Evolutionary conservation across 1,284 basidiomycete species (phyloP).

Genomic region (Apiotrichum siamense): DNA sequence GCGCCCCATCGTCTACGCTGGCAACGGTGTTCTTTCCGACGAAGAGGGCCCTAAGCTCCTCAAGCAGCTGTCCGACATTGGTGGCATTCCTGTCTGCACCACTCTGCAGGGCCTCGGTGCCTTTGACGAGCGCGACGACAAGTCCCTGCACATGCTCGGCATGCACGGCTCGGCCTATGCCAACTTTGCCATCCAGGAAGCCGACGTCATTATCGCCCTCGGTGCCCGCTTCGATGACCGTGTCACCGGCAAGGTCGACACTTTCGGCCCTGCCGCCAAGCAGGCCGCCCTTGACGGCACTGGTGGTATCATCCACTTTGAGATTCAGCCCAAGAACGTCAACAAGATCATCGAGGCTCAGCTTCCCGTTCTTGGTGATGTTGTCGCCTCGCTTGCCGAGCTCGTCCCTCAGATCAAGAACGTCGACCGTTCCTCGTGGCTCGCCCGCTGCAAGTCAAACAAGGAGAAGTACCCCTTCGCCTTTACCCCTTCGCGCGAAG

Average conservation of each 20-base stretch:
- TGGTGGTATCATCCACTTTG: constrained; percentile 98
- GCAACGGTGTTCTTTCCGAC: constrained; percentile 80
- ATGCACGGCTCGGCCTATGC: constrained; percentile 99
- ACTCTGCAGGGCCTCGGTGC: constrained; percentile 93
- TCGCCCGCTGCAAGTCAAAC: constrained; percentile 73
- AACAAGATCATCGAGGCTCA: constrained; percentile 97
- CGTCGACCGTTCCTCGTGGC: constrained; percentile 70
- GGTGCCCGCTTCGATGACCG: constrained; percentile 97
- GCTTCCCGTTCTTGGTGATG: constrained; percentile 90
- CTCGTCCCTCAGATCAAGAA: constrained; percentile 71
- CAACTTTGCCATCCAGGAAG: constrained; percentile 94
- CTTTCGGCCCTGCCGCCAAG: constrained; percentile 84
- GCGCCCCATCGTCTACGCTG: constrained; percentile 88
- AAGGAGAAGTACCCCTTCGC: constrained; percentile 88
- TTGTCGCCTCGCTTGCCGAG: constrained; percentile 70
- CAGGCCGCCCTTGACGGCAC: constrained; percentile 78
- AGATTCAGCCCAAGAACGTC: constrained; percentile 97
- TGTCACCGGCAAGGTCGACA: constrained; percentile 85
- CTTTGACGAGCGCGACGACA: constrained; percentile 84
- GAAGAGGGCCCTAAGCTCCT: constrained; percentile 79
- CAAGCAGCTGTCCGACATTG: constrained; percentile 69
- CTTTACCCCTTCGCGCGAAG: constrained; percentile 62
- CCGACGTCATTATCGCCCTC: constrained; percentile 95
- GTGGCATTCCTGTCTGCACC: constrained; percentile 94
- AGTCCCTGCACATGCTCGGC: constrained; percentile 93